These are phyloP conservation scores for Dryas integrifolia DNA, from an alignment of 331 rosid species.

Conservation along the genomic window DNA sequence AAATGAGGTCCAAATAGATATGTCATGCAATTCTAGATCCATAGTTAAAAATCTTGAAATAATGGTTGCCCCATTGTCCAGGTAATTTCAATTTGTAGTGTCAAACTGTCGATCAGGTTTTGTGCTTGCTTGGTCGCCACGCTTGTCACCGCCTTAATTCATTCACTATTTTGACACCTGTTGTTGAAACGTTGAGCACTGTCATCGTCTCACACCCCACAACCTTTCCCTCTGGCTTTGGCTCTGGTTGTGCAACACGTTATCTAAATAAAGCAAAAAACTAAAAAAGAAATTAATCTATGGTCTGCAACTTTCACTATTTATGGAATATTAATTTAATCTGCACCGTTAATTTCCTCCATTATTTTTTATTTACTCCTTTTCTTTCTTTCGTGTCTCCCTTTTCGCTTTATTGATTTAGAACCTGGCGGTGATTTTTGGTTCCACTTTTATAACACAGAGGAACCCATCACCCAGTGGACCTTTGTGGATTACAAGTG, in stretches of 20 bases:
- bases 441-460: constrained; percentile 11
- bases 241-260: constrained; percentile 1
- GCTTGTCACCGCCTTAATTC: constrained; percentile 8
- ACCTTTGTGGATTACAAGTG: too few relatives aligned
- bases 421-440: constrained; percentile 16
- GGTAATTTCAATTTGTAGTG: constrained; percentile 19
- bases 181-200: background rate
- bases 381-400: background rate
- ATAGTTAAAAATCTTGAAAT: background rate
- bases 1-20: too few relatives aligned
- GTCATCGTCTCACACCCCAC: background rate
- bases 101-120: background rate
- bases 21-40: too few relatives aligned
- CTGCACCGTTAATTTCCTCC: background rate
- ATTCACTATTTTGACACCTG: background rate
- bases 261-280: background rate
- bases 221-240: background rate
- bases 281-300: too few relatives aligned
- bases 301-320: background rate
- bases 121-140: constrained; percentile 24
- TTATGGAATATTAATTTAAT: background rate
- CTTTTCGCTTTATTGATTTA: constrained; percentile 2
- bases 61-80: constrained; percentile 1
- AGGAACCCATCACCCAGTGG: background rate
- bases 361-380: background rate